A percentile compares a stretch with the other conserved stretches of the same genome.
Conservation (phyloP, 805 yeast genomes). For the Wickerhamomyces strasburgensis region DNA sequence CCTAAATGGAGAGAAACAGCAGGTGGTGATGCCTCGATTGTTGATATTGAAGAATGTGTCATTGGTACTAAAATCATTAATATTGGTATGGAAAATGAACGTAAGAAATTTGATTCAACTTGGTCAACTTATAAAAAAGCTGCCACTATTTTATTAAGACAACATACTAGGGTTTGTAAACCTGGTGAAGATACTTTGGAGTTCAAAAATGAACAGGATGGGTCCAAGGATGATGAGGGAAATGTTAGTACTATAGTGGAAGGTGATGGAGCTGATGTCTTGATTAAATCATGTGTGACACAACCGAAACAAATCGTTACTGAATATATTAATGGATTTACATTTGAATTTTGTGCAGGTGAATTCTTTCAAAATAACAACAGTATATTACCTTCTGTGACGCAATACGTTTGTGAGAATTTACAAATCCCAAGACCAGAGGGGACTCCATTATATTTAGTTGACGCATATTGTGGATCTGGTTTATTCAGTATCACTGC, state of each 20-base stretch:
- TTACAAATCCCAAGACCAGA: conserved; percentile 40
- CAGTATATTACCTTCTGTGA: conserved; percentile 79
- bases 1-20: conserved; percentile 55
- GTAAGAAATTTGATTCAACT: conserved; percentile 46
- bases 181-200: conserved; percentile 23
- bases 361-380: conserved; percentile 96
- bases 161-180: conserved; percentile 47
- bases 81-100: conserved; percentile 65
- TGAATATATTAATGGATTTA: conserved; percentile 68
- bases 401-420: conserved; percentile 73
- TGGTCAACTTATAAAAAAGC: conserved; percentile 58
- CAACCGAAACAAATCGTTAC: conserved; percentile 72
- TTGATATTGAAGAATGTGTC: conserved; percentile 92
- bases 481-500: conserved; percentile 90
- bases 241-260: conserved; percentile 36
- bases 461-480: conserved; percentile 95
- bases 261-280: conserved; percentile 22
- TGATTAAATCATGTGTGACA: conserved; percentile 71
- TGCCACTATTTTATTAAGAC: conserved; percentile 82
- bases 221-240: conserved; percentile 37
- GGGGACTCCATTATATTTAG: conserved; percentile 58
- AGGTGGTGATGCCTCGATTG: conserved; percentile 59
- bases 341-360: conserved; percentile 87
- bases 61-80: conserved; percentile 83
- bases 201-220: conserved; percentile 34